Base-by-base conservation (phyloP, 1,139 yeast genomes). In the Kodamaea ohmeri region DNA sequence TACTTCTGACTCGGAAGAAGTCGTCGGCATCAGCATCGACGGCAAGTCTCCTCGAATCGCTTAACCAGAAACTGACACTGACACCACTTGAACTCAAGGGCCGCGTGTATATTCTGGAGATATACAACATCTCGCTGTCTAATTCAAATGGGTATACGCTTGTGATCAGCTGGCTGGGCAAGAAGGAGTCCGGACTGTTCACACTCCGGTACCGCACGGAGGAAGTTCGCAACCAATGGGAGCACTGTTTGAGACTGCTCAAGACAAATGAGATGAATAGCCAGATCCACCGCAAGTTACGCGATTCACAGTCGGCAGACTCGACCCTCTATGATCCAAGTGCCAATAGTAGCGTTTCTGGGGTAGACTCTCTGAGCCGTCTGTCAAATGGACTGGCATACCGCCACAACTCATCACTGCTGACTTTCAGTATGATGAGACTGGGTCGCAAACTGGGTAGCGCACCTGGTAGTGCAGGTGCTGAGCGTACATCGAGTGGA, bases 121-220 rank as follows among this genome's bases (percentile, higher is more conserved):
- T 81, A 40, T 77, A 78, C 53, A 78, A 75, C 56, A 75, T 80
- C 27, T 65, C 67, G 1, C 54, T 69, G 6, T 60, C 68, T 4
- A 61, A 61, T 42, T 53, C 46, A 35, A 48, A 56, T 19, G 80
- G 80, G 2, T 78, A 81, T 52, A 74, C 78, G 6, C 63, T 83
- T 49, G 76, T 82, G 32, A 75, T 84, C 8, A 75, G 86, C n/a
- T 84, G 92, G 92, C 78, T 81, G 19, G 89, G 92, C 2, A 72
- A 79, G 43, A 82, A 80, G 53, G 94, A 84, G 49, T 78, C 82
- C 37, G 92, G 92, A 2, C 79, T 85, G 16, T 84, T 84, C 50
- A 72, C 83, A 18, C 69, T 84, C 52, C 71, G 80, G 43, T 84
- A 82, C 58, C 74, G 78, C 49, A 78, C 80, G 27, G 92, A 83